Base-by-base conservation (phyloP, 306 rosid species). In the Quercus alba region DNA sequence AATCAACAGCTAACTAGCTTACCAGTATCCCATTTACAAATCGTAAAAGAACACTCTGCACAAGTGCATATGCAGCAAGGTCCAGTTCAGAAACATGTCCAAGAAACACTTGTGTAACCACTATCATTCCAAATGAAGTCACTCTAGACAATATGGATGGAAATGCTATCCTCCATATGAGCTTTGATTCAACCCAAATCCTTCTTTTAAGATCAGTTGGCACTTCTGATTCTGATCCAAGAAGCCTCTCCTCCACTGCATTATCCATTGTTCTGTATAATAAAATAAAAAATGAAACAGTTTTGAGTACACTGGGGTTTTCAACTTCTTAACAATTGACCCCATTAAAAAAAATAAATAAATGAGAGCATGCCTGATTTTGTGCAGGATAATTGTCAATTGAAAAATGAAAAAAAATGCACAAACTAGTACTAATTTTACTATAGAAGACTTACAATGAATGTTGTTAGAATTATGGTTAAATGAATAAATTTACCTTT, bases 21-120 rank as follows among this genome's bases (percentile, higher is more conserved):
- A 89, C 93, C 64, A 89, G 80, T 55, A 89, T 46, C 26, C 93
- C 93, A 58, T 87, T 89, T 38, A 78, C 86, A 46, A 89, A 89
- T 5, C 91, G 80, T 6, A 87, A 56, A 38, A 89, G 81, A 63
- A 89, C 81, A 23, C 89, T 85, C 80, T 75, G 85, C 1, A 82
- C 84, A 17, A 87, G 84, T 56, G 93, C 91, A 61, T 26, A 89
- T 19, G 91, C 91, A 44, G 93, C 88, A 4, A 89, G 85, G 57
- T 87, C 84, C 55, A 6, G 75, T 0, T 87, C 72, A 14, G 87
- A 82, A 67, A 90, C 82, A 78, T 90, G 93, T 2, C 93, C 93
- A 44, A 89, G 41, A 55, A 87, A 89, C 0, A 88, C 81, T 31
- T 90, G 93, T 26, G 82, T 90, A 17, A 88, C 85, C 28, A 87